Conservation (phyloP, 225 moss, liverwort and hornwort species). For the Physcomitrellopsis africana region DNA sequence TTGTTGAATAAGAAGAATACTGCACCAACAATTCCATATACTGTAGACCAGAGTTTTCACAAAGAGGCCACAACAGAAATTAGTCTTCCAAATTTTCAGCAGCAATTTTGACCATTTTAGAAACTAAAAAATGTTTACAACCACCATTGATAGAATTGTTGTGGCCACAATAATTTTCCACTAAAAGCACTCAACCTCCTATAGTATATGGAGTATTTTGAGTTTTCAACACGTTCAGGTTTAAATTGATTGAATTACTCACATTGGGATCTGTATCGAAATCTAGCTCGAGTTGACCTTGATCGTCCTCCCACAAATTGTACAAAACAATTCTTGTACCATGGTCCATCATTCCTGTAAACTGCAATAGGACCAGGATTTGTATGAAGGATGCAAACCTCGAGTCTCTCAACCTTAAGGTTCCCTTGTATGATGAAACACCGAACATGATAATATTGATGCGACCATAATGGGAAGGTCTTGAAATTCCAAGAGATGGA, state of each 20-base stretch:
- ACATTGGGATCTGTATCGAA: slow-evolving; percentile 62
- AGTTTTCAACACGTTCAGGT: neutral
- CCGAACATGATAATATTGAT: neutral
- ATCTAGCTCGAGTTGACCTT: slow-evolving; percentile 73
- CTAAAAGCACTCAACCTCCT: no score
- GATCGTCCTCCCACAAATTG: slow-evolving; percentile 80
- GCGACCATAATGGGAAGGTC: neutral
- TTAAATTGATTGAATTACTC: slow-evolving; percentile 17
- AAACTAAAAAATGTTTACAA: no score
- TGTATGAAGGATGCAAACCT: neutral
- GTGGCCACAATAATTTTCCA: no score
- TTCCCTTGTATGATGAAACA: no score
- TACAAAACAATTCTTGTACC: slow-evolving; percentile 78
- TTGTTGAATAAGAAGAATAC: neutral
- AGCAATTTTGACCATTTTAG: no score
- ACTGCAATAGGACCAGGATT: slow-evolving; percentile 43
- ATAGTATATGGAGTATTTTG: no score
- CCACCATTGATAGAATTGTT: no score
- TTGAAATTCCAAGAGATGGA: neutral
- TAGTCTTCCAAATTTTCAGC: no score
- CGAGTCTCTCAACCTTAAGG: neutral
- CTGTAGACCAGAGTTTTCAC: no score
- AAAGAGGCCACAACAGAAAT: no score
- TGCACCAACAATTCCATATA: no score
- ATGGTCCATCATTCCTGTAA: slow-evolving; percentile 54